Evolutionary conservation across 179 eudicot species (phyloP).

Genomic region (Silene coronaria): DNA sequence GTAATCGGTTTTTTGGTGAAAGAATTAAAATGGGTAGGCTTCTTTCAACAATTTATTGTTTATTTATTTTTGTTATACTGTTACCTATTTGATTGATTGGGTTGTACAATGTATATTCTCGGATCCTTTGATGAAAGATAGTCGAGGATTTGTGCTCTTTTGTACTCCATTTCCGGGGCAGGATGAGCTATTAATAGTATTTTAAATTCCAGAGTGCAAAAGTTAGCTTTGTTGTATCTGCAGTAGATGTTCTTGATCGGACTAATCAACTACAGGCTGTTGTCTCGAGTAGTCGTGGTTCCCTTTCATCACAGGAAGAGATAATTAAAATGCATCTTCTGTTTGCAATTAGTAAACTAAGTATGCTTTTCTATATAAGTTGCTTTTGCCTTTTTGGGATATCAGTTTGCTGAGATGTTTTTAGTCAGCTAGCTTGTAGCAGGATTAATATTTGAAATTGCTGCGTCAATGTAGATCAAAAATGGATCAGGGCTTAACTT

Average conservation of each 20-base stretch:
- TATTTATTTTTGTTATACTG: background rate
- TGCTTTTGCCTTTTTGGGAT: background rate
- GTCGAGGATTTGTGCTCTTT: conserved; percentile 34
- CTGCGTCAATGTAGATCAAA: conserved; percentile 47
- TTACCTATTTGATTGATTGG: background rate
- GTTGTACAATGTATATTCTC: background rate
- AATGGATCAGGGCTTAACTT: conserved; percentile 43
- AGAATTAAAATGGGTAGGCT: conserved; percentile 1
- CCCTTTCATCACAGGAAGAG: conserved; percentile 51
- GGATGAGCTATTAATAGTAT: conserved; percentile 54
- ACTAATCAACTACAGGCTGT: conserved; percentile 52
- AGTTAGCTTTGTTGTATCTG: conserved; percentile 76
- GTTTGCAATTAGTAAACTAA: conserved; percentile 61
- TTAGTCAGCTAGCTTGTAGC: conserved; percentile 8
- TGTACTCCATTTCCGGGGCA: conserved; percentile 59
- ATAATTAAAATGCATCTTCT: conserved; percentile 67
- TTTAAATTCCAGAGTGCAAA: conserved; percentile 62
- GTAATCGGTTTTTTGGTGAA: conserved; percentile 9
- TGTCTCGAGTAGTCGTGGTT: conserved; percentile 59
- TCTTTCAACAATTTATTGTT: background rate
- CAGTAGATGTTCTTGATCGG: conserved; percentile 65
- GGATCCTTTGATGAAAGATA: background rate
- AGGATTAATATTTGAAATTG: conserved; percentile 5
- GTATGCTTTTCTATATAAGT: conserved; percentile 39
- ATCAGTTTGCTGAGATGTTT: conserved; percentile 2